These are phyloP conservation scores for Stenocarpella maydis DNA, from an alignment of 2,329 filamentous ascomycete genomes.

Conservation along the genomic window DNA sequence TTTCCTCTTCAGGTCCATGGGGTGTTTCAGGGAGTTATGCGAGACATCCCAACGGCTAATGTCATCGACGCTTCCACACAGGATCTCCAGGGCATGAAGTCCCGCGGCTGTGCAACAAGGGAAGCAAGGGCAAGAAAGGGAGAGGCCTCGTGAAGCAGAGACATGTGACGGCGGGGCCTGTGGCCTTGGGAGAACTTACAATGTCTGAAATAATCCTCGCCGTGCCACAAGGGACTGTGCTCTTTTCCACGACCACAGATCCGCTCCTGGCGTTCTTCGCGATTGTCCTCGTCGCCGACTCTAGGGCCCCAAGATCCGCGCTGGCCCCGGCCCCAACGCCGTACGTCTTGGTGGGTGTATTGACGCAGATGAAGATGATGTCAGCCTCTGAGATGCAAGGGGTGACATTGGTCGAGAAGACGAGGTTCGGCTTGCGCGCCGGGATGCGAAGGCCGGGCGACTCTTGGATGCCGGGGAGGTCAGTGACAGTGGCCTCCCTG, in stretches of 20 bases:
- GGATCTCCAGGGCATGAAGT: neutral
- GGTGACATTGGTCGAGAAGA: slow-evolving; percentile 65
- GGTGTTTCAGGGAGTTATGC: slow-evolving; percentile 11
- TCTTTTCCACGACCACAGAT: slow-evolving; percentile 70
- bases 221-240: slow-evolving; percentile 69
- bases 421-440: slow-evolving; percentile 59
- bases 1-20: neutral
- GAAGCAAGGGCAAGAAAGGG: neutral
- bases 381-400: slow-evolving; percentile 62
- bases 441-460: slow-evolving; percentile 37
- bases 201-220: slow-evolving; percentile 64
- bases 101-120: neutral
- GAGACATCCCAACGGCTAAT: slow-evolving; percentile 29
- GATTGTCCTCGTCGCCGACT: slow-evolving; percentile 62
- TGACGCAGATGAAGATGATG: slow-evolving; percentile 69
- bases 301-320: slow-evolving; percentile 64
- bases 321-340: slow-evolving; percentile 65
- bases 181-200: slow-evolving; percentile 46
- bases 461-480: slow-evolving; percentile 27
- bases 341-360: slow-evolving; percentile 68
- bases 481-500: slow-evolving; percentile 40
- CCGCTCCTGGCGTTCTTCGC: slow-evolving; percentile 60
- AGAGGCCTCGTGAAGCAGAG: neutral
- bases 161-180: neutral
- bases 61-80: neutral